Evolutionary conservation across 768 basidiomycete species (phyloP), one percentile per base, ranked within the genome.

Genomic region (Lentinula lateritia): DNA sequence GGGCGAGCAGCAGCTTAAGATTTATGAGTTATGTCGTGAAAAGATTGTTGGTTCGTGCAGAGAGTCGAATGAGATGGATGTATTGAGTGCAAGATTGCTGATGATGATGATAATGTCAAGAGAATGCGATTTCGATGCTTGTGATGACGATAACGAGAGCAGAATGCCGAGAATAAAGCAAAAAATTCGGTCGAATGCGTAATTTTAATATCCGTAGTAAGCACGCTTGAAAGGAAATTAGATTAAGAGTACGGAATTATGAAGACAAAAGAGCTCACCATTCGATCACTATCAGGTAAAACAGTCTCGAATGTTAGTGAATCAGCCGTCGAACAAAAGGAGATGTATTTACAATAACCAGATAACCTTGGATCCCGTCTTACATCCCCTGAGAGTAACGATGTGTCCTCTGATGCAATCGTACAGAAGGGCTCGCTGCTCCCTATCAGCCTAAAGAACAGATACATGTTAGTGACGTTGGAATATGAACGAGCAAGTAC

Each of bases 311-410:
- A 10, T 43, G 63, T 57, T 65, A 65, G 55, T 50, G 43, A 6
- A 20, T 6, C 2, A 34, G 28, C 16, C 18, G 16, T 32, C 20
- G 60, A 35, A 39, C 38, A 16, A n/a, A 38, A 16, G 2, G 43
- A 6, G 10, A 32, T 34, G 7, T 15, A 77, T 77, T 58, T 69
- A 83, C 79, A 94, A 94, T 54, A 94, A 80, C 92, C 92, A 94
- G 69, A 93, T 93, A 68, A 93, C 90, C 70, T 92, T 93, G 0
- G 92, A 93, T 32, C 92, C 92, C 1, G 92, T 92, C 79, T 93
- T 93, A 70, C 91, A 93, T 20, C 92, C 92, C 41, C 92, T 84
- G n/a, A 94, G 78, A 34, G 92, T 93, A 52, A 93, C 92, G 65
- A 93, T 92, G 68, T 93, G 91, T 3, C 90, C 90, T 42, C 88